phyloP scores from a whole-genome alignment of 2,329 filamentous ascomycete genomes.

The Purpureocillium lavendulum region DNA sequence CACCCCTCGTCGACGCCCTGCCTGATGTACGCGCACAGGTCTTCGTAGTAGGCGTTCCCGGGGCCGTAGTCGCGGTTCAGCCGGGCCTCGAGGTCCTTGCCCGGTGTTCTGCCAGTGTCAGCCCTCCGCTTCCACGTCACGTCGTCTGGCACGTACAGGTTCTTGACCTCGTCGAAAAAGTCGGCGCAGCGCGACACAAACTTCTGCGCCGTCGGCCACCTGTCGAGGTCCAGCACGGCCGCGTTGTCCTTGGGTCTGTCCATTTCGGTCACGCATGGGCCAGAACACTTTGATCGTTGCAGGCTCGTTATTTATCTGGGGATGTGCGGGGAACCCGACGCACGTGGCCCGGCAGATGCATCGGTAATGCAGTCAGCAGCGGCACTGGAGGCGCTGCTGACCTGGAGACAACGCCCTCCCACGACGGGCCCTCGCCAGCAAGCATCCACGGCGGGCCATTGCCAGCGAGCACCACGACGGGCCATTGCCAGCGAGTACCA shows the following conservation, averaged over 20 bases:
- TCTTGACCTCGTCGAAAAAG: conserved; percentile 20
- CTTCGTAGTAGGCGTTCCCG: conserved; percentile 32
- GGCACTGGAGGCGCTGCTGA: no score
- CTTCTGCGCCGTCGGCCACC: conserved; percentile 18
- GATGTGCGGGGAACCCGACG: not conserved
- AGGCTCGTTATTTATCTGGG: no score
- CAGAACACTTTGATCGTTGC: no score
- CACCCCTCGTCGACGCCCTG: conserved; percentile 34
- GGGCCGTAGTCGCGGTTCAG: conserved; percentile 35
- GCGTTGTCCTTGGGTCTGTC: not conserved
- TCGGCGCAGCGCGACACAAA: conserved; percentile 18
- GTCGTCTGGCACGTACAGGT: conserved; percentile 15
- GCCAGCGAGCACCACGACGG: no score
- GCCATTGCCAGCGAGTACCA: no score
- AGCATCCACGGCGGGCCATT: no score
- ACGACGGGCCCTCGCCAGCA: no score
- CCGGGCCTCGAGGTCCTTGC: conserved; percentile 31
- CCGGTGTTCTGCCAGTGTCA: conserved; percentile 27
- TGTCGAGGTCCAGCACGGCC: conserved; percentile 5
- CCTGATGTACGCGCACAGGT: conserved; percentile 28
- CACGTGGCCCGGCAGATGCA: not conserved
- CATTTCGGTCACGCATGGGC: not conserved
- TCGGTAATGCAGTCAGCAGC: not conserved
- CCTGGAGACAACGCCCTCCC: no score
- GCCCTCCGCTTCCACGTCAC: no score